Evolutionary conservation across 106 monocot genomes (phyloP).

Genomic region (Dendrobium officinale): DNA sequence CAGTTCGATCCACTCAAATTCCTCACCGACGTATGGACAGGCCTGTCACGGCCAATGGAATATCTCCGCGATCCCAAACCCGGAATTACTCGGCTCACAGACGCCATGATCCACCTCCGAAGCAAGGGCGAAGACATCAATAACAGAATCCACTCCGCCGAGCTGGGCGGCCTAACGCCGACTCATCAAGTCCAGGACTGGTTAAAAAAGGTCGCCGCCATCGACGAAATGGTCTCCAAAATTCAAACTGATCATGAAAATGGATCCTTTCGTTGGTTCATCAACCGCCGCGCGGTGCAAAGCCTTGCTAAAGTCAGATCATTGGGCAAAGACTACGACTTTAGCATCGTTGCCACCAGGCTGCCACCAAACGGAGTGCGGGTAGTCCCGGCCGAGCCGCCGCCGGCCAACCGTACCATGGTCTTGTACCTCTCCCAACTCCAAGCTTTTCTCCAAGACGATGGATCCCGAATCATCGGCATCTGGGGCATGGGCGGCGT

Average conservation of each 20-base stretch:
- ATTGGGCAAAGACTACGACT: not conserved
- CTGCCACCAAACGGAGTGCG: not conserved
- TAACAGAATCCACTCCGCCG: not conserved
- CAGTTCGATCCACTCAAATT: not conserved
- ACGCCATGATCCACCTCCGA: not conserved
- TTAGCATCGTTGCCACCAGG: not conserved
- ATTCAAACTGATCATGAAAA: not conserved
- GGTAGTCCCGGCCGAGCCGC: not conserved
- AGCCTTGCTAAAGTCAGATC: not conserved
- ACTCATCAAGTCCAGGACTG: not conserved
- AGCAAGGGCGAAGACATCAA: not conserved
- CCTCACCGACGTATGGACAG: not conserved
- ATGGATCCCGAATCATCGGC: slow-evolving; percentile 6
- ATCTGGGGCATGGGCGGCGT: slow-evolving; percentile 27
- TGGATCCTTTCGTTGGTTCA: not conserved
- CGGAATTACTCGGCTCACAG: not conserved
- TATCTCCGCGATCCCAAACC: not conserved
- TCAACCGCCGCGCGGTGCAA: not conserved
- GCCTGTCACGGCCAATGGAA: not conserved
- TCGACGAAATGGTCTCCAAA: not conserved
- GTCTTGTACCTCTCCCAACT: not conserved
- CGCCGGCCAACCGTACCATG: not conserved
- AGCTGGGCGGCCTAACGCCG: not conserved
- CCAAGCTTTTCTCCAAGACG: not conserved
- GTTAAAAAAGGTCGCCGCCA: not conserved